Evolutionary conservation across 331 rosid species (phyloP), one percentile per base, ranked within the genome.

Genomic region (Prunus yedoensis): DNA sequence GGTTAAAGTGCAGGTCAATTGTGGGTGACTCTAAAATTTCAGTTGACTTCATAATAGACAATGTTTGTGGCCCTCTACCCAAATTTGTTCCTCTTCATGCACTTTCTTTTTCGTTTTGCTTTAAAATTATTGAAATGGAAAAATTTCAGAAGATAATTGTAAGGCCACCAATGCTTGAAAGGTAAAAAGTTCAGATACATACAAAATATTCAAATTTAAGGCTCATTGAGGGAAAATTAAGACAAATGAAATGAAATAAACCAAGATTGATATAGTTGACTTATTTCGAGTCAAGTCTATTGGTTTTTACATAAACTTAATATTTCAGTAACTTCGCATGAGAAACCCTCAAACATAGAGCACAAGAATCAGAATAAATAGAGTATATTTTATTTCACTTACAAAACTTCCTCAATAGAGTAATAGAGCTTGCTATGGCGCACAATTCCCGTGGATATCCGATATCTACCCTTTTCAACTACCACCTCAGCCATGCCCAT

Each of bases 371-470:
- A 61, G 27, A 47, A 16, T 10, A 5, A 46, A 16, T 73, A 49
- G 67, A 74, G 11, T 18, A 47, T 17, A 35, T 77, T 77, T 79
- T 75, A 5, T 79, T 80, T 74, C 80, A 90, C 98, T 79, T 88
- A 94, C 98, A 94, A 72, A 75, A 89, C 85, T 78, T 91, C 98
- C 81, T 90, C 96, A 53, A 86, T 84, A 43, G 93, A 87, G 83
- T 83, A 89, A 81, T 89, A 94, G 73, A 76, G 79, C 78, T 85
- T 84, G 74, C 91, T 83, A 28, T 66, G 30, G 17, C 92, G 88
- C 80, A 81, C 88, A 72, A 91, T 84, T 74, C 95, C 97, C 21
- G 93, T 89, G 61, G 99, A 87, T 58, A 83, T 90, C 92, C 93
- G 89, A 84, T 83, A 75, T 67, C 84, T 79, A 4, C 99, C 95